These are phyloP conservation scores for Globisporangium cystogenes DNA, from an alignment of 352 stramenopile genomes.

Conservation along the genomic window DNA sequence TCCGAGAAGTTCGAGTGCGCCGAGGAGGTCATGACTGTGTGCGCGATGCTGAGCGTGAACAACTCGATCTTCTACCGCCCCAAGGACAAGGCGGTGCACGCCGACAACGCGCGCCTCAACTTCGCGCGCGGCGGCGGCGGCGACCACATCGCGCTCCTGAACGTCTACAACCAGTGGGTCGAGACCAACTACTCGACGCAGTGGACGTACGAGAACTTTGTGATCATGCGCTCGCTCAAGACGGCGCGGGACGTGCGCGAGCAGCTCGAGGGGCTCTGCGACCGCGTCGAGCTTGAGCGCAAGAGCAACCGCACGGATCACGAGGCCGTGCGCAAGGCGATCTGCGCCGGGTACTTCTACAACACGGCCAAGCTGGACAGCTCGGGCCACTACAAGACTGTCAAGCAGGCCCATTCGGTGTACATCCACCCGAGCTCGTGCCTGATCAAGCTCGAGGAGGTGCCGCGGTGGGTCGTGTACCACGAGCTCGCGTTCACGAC, in stretches of 20 bases:
- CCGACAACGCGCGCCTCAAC: slow-evolving; percentile 97
- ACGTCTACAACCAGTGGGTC: slow-evolving; percentile 98
- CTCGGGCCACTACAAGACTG: slow-evolving; percentile 97
- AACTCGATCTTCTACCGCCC: slow-evolving; percentile 98
- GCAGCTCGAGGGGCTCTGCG: slow-evolving; percentile 98
- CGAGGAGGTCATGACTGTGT: slow-evolving; percentile 96
- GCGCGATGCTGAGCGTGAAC: slow-evolving; percentile 97
- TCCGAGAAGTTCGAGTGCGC: slow-evolving; percentile 90
- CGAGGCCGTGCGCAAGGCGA: slow-evolving; percentile 94
- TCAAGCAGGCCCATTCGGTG: slow-evolving; percentile 97
- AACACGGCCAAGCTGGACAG: slow-evolving; percentile 96
- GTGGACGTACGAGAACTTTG: slow-evolving; percentile 95
- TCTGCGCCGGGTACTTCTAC: slow-evolving; percentile 99
- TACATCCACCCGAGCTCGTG: slow-evolving; percentile 98
- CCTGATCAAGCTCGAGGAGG: slow-evolving; percentile 88
- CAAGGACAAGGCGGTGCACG: slow-evolving; percentile 98
- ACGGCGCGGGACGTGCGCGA: slow-evolving; percentile 98
- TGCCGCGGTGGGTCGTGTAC: slow-evolving; percentile 96
- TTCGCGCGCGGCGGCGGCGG: slow-evolving; percentile 96
- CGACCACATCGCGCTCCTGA: slow-evolving; percentile 96
- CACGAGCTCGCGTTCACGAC: slow-evolving; percentile 99
- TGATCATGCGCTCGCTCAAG: slow-evolving; percentile 97
- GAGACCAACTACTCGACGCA: slow-evolving; percentile 97
- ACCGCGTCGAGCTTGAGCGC: slow-evolving; percentile 96
- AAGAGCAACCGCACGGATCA: slow-evolving; percentile 85